Conservation (phyloP, 768 basidiomycete genomes). For the Suillus paluster region DNA sequence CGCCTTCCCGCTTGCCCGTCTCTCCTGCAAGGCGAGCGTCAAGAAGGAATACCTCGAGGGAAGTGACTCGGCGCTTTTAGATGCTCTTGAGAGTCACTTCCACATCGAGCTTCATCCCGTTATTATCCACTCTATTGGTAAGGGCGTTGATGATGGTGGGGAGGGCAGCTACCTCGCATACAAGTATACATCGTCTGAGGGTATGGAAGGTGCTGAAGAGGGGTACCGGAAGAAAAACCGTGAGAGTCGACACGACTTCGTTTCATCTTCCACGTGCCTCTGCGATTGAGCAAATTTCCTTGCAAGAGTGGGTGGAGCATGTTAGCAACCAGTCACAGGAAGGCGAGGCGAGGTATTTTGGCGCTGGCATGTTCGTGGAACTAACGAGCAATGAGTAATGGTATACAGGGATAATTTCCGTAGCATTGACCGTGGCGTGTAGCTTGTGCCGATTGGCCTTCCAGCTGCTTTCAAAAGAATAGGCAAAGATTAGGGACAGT, state of each 20-base stretch:
- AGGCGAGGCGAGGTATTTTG: neutral
- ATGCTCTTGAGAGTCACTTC: neutral
- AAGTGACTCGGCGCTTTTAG: neutral
- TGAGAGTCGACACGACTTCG: neutral
- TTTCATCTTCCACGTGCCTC: neutral
- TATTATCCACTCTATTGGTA: neutral
- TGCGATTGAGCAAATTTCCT: neutral
- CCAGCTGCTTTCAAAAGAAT: no score
- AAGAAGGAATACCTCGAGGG: neutral
- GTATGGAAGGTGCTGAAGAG: no score
- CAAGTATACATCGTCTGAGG: neutral
- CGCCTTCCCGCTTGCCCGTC: neutral
- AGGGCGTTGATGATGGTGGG: neutral
- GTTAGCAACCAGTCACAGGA: neutral
- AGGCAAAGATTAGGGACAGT: no score
- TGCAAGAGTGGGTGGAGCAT: neutral
- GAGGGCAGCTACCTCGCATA: neutral
- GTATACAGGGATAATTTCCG: no score
- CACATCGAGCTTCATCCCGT: neutral
- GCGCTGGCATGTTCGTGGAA: neutral
- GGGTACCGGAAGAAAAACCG: neutral
- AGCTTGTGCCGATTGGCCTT: rapidly evolving
- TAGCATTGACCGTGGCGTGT: no score
- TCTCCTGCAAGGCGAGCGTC: neutral
- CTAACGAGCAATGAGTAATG: neutral